A percentile compares a stretch with the other conserved stretches of the same genome.
Evolutionary conservation across 129 eudicot species (phyloP).

Genomic region (Deinandra increscens): DNA sequence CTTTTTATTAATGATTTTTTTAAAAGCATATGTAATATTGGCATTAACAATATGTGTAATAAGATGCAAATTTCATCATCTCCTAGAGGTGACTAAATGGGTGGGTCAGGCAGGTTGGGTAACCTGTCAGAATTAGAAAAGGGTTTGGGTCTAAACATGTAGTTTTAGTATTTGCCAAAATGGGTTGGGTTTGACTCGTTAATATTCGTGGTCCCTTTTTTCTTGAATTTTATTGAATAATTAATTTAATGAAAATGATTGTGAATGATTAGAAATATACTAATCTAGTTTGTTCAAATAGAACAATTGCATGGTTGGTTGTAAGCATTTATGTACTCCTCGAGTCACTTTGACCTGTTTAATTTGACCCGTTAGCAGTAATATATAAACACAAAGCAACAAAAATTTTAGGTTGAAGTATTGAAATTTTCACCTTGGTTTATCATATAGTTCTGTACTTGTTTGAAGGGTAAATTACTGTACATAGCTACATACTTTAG

Average conservation of each 20-base stretch:
- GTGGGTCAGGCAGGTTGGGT: not conserved
- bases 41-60: not conserved
- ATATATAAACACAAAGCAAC: not conserved
- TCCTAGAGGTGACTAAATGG: not conserved
- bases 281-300: not conserved
- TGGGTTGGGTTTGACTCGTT: not conserved
- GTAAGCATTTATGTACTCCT: not conserved
- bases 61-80: not conserved
- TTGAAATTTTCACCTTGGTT: no score
- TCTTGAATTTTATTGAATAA: not conserved
- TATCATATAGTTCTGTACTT: not conserved
- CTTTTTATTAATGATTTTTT: not conserved
- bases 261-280: not conserved
- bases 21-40: not conserved
- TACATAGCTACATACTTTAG: not conserved
- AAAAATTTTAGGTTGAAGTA: not conserved
- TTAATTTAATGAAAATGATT: not conserved
- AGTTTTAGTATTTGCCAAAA: not conserved
- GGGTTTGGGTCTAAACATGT: not conserved
- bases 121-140: not conserved
- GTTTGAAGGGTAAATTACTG: not conserved
- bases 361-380: not conserved
- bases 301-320: not conserved
- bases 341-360: not conserved
- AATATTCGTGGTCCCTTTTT: not conserved